Conservation (phyloP, 805 yeast genomes). For the Saccharomycopsis sp. region DNA sequence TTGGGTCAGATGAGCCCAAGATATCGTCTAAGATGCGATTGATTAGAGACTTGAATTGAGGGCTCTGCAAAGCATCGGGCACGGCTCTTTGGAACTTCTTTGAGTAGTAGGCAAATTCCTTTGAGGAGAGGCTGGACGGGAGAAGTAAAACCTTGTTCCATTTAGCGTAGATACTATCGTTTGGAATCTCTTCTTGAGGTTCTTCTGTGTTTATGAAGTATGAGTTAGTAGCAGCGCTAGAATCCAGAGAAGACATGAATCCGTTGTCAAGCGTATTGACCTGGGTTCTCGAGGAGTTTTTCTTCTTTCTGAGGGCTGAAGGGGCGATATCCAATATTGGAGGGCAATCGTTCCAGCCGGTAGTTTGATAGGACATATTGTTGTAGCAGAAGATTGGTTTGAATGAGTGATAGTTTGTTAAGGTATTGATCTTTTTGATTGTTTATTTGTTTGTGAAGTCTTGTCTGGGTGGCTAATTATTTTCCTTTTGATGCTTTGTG, state of each 20-base stretch:
- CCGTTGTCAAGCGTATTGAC: constrained; percentile 12
- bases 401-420: too few relatives aligned
- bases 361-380: constrained; percentile 16
- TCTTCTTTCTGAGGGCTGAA: constrained; percentile 10
- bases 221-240: constrained; percentile 4
- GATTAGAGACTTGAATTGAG: constrained; percentile 8
- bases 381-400: too few relatives aligned
- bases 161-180: constrained; percentile 23
- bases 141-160: constrained; percentile 26
- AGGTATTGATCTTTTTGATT: too few relatives aligned
- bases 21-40: constrained; percentile 11
- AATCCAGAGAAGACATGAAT: background rate
- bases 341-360: constrained; percentile 64
- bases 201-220: constrained; percentile 9
- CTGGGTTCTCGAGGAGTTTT: constrained; percentile 17
- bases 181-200: constrained; percentile 12
- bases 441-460: too few relatives aligned
- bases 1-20: constrained; percentile 21
- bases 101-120: constrained; percentile 39
- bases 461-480: too few relatives aligned
- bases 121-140: constrained; percentile 32
- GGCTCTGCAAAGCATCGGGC: constrained; percentile 15
- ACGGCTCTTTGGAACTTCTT: constrained; percentile 30
- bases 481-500: too few relatives aligned
- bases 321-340: constrained; percentile 24